Evolutionary conservation across 2,329 filamentous ascomycete species (phyloP).

Genomic region (Magnaporthiopsis poae): DNA sequence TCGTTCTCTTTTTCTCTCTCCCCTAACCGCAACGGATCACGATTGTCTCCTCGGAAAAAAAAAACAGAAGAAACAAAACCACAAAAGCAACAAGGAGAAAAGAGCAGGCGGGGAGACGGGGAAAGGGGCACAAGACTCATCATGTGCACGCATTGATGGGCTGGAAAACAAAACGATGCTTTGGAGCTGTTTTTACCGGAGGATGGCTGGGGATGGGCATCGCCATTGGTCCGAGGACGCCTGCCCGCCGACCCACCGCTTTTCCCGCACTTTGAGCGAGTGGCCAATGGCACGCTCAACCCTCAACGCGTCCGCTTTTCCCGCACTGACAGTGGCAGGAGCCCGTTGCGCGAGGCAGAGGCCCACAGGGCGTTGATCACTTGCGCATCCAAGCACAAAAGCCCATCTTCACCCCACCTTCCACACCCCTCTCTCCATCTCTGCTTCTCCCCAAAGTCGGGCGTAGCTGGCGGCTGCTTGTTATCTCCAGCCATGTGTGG

Average conservation of each 20-base stretch:
- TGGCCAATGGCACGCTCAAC: not conserved
- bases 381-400: not conserved
- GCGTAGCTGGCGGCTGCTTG: too few species aligned
- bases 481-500: not conserved
- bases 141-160: constrained; percentile 2
- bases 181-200: not conserved
- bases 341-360: not conserved
- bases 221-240: constrained; percentile 7
- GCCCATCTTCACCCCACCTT: not conserved
- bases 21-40: too few species aligned
- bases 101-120: constrained; percentile 7
- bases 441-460: too few species aligned
- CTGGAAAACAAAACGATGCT: not conserved
- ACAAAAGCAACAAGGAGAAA: constrained; percentile 1
- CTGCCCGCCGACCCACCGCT: not conserved
- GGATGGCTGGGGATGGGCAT: constrained; percentile 8
- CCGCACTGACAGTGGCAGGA: not conserved
- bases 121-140: not conserved
- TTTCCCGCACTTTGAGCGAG: not conserved
- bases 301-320: not conserved
- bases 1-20: not conserved
- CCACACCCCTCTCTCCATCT: not conserved
- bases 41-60: not conserved
- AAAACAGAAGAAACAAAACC: not conserved
- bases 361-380: not conserved